These are phyloP conservation scores for Trichosporon inkin DNA, from an alignment of 1,284 basidiomycete species.

Conservation along the genomic window DNA sequence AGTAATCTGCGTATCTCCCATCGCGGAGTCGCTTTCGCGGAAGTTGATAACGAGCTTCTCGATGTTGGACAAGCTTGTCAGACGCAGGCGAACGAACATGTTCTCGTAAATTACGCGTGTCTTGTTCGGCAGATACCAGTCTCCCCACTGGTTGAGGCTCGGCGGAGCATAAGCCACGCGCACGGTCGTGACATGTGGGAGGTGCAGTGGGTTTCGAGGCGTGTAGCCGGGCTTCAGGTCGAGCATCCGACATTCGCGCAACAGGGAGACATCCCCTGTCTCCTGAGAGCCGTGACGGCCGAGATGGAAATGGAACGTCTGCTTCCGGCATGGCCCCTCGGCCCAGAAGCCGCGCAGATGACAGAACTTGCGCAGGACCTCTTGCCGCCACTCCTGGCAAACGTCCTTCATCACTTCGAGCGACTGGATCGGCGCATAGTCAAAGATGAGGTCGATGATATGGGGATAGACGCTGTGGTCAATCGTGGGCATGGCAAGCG, in stretches of 20 bases:
- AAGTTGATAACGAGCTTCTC: neutral
- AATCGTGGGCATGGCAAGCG: neutral
- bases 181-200: no score
- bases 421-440: neutral
- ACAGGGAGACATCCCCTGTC: no score
- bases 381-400: neutral
- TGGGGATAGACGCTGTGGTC: neutral
- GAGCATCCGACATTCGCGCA: no score
- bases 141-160: no score
- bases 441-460: slow-evolving; percentile 8
- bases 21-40: neutral
- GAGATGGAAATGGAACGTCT: no score
- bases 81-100: neutral
- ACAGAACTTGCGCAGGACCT: neutral
- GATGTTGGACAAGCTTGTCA: neutral
- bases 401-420: neutral
- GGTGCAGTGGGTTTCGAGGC: no score
- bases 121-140: no score
- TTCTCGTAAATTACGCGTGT: neutral
- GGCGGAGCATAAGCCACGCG: no score
- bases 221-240: no score
- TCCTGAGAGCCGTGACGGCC: no score
- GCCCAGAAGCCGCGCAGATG: neutral
- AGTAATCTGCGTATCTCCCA: no score
- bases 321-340: neutral